Percentiles rank a stretch among this genome's conserved stretches.
Conservation (phyloP, 768 basidiomycete genomes). For the Mycena vitilis region DNA sequence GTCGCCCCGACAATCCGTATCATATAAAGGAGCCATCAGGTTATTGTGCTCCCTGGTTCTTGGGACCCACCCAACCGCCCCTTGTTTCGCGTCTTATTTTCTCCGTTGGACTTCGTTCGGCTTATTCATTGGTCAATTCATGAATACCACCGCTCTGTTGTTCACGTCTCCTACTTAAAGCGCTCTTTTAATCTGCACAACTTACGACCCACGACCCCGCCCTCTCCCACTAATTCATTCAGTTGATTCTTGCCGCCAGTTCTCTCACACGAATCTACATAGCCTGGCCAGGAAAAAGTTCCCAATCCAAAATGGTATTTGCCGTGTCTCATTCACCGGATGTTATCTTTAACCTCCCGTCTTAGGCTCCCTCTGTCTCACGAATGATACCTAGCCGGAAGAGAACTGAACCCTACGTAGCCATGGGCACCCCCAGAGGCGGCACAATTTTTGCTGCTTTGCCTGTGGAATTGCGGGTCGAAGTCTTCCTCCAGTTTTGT, state of each 20-base stretch:
- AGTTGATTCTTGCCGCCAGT: slow-evolving; percentile 11
- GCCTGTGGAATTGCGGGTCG: slow-evolving; percentile 58
- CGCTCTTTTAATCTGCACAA: slow-evolving; percentile 19
- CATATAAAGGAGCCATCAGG: slow-evolving; percentile 4
- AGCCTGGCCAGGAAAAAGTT: not conserved
- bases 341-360: slow-evolving; percentile 1
- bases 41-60: slow-evolving; percentile 21
- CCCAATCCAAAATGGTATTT: slow-evolving; percentile 17
- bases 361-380: slow-evolving; percentile 13
- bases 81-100: not conserved
- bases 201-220: slow-evolving; percentile 23
- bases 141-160: slow-evolving; percentile 21
- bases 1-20: slow-evolving; percentile 22
- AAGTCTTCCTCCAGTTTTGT: slow-evolving; percentile 58
- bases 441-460: slow-evolving; percentile 48
- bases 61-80: slow-evolving; percentile 31
- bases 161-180: slow-evolving; percentile 32
- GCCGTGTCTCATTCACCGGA: not conserved
- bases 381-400: slow-evolving; percentile 17
- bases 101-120: not conserved
- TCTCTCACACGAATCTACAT: slow-evolving; percentile 8
- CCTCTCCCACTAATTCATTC: slow-evolving; percentile 10
- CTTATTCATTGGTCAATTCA: slow-evolving; percentile 21
- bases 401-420: not conserved
- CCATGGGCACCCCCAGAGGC: not conserved